Percentiles rank a stretch among this genome's conserved stretches.
Conservation (phyloP, 2,329 filamentous ascomycete genomes). For the Aspergillus melleus region DNA sequence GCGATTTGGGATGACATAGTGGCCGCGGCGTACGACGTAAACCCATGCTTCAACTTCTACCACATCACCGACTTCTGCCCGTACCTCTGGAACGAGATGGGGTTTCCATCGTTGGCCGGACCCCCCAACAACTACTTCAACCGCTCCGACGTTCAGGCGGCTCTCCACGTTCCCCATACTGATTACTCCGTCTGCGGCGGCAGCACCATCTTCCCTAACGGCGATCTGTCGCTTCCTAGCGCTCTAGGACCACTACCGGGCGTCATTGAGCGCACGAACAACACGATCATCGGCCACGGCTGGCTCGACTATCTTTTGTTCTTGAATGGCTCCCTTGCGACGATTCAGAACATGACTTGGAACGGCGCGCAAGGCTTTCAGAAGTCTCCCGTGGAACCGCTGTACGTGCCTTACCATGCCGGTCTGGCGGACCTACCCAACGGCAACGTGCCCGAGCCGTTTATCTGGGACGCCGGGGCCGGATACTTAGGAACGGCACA, state of each 20-base stretch:
- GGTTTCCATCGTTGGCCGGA: slow-evolving; percentile 66
- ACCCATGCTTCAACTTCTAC: slow-evolving; percentile 79
- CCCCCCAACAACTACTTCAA: slow-evolving; percentile 68
- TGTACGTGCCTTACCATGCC: slow-evolving; percentile 67
- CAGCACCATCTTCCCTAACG: slow-evolving; percentile 44
- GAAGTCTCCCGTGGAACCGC: slow-evolving; percentile 57
- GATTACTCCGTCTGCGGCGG: slow-evolving; percentile 46
- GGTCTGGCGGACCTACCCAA: slow-evolving; percentile 29
- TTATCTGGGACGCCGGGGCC: slow-evolving; percentile 49
- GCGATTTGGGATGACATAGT: slow-evolving; percentile 57
- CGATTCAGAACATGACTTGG: slow-evolving; percentile 82
- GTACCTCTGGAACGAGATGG: slow-evolving; percentile 64
- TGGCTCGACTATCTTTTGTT: slow-evolving; percentile 68
- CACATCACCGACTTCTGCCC: slow-evolving; percentile 72
- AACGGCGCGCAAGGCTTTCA: slow-evolving; percentile 71
- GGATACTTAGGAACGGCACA: slow-evolving; percentile 70
- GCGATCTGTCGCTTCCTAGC: slow-evolving; percentile 50
- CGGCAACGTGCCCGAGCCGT: slow-evolving; percentile 45
- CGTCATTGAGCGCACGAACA: slow-evolving; percentile 71
- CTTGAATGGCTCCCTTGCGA: slow-evolving; percentile 67
- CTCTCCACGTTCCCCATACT: slow-evolving; percentile 58
- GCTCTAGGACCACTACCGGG: slow-evolving; percentile 54
- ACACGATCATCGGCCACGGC: slow-evolving; percentile 74
- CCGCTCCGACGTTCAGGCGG: slow-evolving; percentile 66
- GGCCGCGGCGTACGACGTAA: slow-evolving; percentile 56